A percentile compares a stretch with the other conserved stretches of the same genome.
Evolutionary conservation across 2,329 filamentous ascomycete species (phyloP).

Genomic region (Neofusicoccum kwambonambiense): DNA sequence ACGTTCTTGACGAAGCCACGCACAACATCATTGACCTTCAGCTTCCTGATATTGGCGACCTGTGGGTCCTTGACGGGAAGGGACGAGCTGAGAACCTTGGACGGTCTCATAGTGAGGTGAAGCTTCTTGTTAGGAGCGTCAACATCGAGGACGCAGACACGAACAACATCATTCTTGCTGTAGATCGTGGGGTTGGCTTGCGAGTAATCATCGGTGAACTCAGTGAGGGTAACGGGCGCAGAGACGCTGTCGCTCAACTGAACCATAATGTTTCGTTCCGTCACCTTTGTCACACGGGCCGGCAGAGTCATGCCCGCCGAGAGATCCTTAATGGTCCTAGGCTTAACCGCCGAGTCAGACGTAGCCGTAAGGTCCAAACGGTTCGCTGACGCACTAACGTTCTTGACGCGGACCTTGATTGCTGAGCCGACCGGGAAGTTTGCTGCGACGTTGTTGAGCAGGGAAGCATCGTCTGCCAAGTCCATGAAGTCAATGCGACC

Average conservation of each 20-base stretch:
- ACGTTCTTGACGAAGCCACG: constrained; percentile 92
- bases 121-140: constrained; percentile 84
- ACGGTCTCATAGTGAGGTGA: constrained; percentile 78
- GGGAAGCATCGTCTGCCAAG: constrained; percentile 80
- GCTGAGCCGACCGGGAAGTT: constrained; percentile 92
- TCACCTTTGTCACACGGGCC: constrained; percentile 80
- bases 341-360: constrained; percentile 55
- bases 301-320: constrained; percentile 78
- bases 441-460: constrained; percentile 69
- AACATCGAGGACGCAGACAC: constrained; percentile 79
- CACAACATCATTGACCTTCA: constrained; percentile 75
- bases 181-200: constrained; percentile 73
- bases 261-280: constrained; percentile 78
- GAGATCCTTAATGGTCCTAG: constrained; percentile 68
- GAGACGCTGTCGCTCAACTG: constrained; percentile 79
- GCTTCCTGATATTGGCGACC: constrained; percentile 66
- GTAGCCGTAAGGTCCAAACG: constrained; percentile 82
- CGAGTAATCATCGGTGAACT: constrained; percentile 83
- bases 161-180: constrained; percentile 81
- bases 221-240: constrained; percentile 76
- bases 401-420: constrained; percentile 73
- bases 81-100: constrained; percentile 83
- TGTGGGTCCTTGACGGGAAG: constrained; percentile 78
- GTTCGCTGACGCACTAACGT: constrained; percentile 69
- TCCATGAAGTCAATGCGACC: constrained; percentile 82